Percentiles rank a stretch among this genome's conserved stretches.
Conservation (phyloP, 768 basidiomycete genomes). For the Pisolithus marmoratus region DNA sequence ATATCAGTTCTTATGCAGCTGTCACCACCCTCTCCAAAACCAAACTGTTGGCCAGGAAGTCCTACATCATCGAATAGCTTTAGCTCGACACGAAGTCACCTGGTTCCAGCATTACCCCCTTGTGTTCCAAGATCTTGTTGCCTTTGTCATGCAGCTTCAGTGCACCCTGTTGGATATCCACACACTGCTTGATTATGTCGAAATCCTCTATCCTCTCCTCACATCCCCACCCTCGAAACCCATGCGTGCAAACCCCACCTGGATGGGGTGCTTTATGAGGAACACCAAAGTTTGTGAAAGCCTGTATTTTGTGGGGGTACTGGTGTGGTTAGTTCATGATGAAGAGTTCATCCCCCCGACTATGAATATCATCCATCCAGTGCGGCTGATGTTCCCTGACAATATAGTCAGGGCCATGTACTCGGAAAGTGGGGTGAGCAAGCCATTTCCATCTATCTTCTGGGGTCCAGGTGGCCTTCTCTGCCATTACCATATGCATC, state of each 20-base stretch:
- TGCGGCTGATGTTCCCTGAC: no score
- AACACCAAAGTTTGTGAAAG: neutral
- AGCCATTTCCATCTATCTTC: no score
- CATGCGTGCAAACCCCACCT: neutral
- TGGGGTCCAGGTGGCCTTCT: no score
- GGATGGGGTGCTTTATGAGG: constrained; percentile 11
- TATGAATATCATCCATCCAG: no score
- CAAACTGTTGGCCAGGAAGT: no score
- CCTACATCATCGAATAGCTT: no score
- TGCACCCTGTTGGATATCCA: constrained; percentile 2
- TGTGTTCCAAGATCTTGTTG: neutral
- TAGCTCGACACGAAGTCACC: neutral
- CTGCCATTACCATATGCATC: no score
- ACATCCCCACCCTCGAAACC: neutral
- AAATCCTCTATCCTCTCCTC: constrained; percentile 1
- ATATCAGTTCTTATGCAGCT: no score
- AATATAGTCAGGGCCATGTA: no score
- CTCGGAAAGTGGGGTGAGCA: no score
- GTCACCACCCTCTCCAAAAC: no score
- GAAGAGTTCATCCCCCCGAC: neutral
- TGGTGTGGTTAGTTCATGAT: constrained; percentile 1
- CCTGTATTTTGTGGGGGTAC: constrained; percentile 5
- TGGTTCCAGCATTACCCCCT: neutral
- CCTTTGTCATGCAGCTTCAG: constrained; percentile 3
- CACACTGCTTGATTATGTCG: constrained; percentile 4